These are phyloP conservation scores for Garcia nutans DNA, from an alignment of 345 rosid genomes.

Conservation along the genomic window DNA sequence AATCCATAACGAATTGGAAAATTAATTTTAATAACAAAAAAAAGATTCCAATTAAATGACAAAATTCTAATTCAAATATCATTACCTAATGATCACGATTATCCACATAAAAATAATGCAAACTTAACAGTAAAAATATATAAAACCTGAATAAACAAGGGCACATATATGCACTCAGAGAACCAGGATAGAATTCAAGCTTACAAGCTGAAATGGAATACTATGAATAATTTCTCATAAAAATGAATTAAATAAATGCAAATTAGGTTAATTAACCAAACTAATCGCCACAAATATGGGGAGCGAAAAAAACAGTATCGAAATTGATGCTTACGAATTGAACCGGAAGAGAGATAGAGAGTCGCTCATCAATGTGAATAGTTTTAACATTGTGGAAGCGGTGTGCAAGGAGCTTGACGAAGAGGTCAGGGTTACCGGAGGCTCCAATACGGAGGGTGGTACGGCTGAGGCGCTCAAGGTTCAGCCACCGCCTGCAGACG, in stretches of 20 bases:
- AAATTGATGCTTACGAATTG: conserved; percentile 26
- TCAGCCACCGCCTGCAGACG: conserved; percentile 87
- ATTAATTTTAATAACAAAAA: background rate
- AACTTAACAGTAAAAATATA: background rate
- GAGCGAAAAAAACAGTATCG: background rate
- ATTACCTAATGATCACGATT: background rate
- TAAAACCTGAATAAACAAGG: background rate
- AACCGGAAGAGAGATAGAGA: conserved; percentile 49
- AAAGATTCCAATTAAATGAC: background rate
- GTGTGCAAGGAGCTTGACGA: conserved; percentile 58
- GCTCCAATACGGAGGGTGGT: conserved; percentile 85
- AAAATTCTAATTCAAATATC: background rate
- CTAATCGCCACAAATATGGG: background rate
- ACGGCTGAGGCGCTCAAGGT: conserved; percentile 75
- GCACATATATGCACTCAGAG: background rate
- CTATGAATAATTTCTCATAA: background rate
- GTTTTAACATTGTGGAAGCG: conserved; percentile 63
- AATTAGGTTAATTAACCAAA: background rate
- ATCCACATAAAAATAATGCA: background rate
- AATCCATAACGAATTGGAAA: background rate
- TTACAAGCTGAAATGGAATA: background rate
- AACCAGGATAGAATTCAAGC: background rate
- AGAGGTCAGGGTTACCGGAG: conserved; percentile 60
- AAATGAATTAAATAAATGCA: too few species aligned
- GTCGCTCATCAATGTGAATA: conserved; percentile 74